These are phyloP conservation scores for Cardiospermum halicacabum DNA, from an alignment of 345 rosid genomes.

Conservation along the genomic window DNA sequence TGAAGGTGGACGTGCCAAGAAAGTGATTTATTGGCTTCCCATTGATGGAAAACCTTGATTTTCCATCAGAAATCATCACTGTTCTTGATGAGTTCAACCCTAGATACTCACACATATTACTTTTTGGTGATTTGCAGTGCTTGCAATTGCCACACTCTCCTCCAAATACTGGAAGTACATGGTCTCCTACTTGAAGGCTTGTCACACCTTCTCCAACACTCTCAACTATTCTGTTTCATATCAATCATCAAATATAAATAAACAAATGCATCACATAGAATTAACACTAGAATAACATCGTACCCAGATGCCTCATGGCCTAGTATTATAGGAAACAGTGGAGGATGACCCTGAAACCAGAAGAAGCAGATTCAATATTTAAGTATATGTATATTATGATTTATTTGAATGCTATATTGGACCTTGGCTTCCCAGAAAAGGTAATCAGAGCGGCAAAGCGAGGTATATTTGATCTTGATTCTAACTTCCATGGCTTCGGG, in stretches of 20 bases:
- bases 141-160: slow-evolving; percentile 40
- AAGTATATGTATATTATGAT: too few species aligned
- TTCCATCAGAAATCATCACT: slow-evolving; percentile 36
- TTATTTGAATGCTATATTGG: too few species aligned
- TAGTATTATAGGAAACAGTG: slow-evolving; percentile 24
- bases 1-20: slow-evolving; percentile 35
- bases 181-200: slow-evolving; percentile 34
- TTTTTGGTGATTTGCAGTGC: slow-evolving; percentile 36
- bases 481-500: slow-evolving; percentile 35
- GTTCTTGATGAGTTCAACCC: slow-evolving; percentile 30
- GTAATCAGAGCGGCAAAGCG: slow-evolving; percentile 34
- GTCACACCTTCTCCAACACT: slow-evolving; percentile 40
- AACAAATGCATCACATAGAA: background rate
- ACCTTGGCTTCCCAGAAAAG: slow-evolving; percentile 35
- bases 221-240: slow-evolving; percentile 30
- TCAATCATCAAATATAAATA: too few species aligned
- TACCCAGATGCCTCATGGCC: slow-evolving; percentile 31
- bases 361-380: too few species aligned
- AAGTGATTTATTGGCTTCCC: slow-evolving; percentile 30
- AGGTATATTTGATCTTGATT: slow-evolving; percentile 27
- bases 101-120: slow-evolving; percentile 38
- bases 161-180: slow-evolving; percentile 44
- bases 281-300: too few species aligned
- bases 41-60: slow-evolving; percentile 30
- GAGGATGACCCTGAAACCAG: slow-evolving; percentile 12